Conservation (phyloP, 176 grass and related monocot genomes). For the Rhipidocladum racemiflorum region DNA sequence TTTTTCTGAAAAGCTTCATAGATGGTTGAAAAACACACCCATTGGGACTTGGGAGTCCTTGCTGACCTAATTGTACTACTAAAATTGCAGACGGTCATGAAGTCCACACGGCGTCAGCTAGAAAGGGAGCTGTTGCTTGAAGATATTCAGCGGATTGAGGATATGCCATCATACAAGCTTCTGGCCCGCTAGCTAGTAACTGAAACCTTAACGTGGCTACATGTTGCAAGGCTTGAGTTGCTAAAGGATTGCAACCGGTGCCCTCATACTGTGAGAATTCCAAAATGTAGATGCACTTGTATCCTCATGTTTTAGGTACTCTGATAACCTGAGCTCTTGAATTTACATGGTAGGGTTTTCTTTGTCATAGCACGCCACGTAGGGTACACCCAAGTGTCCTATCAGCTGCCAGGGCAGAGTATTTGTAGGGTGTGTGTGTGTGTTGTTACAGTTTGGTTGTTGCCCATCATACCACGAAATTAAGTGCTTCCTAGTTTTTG, state of each 20-base stretch:
- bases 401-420: constrained; percentile 35
- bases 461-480: constrained; percentile 37
- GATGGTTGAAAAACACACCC: neutral
- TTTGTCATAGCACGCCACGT: constrained; percentile 32
- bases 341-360: constrained; percentile 44
- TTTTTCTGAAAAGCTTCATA: neutral
- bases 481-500: constrained; percentile 19
- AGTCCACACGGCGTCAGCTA: constrained; percentile 68
- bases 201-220: constrained; percentile 53
- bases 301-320: constrained; percentile 45
- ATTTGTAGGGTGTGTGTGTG: constrained; percentile 25
- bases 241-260: constrained; percentile 22
- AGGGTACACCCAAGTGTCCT: constrained; percentile 38
- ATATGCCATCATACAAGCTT: constrained; percentile 83
- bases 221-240: constrained; percentile 33
- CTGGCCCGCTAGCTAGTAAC: constrained; percentile 69
- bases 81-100: constrained; percentile 75
- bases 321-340: constrained; percentile 38
- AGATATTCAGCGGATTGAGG: constrained; percentile 76
- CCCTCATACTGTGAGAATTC: neutral
- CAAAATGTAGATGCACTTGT: constrained; percentile 38
- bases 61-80: constrained; percentile 20
- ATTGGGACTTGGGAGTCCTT: constrained; percentile 3
- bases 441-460: constrained; percentile 20
- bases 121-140: constrained; percentile 85